These are phyloP conservation scores for Geoglossum cookeanum DNA, from an alignment of 2,329 filamentous ascomycete genomes.

Conservation along the genomic window DNA sequence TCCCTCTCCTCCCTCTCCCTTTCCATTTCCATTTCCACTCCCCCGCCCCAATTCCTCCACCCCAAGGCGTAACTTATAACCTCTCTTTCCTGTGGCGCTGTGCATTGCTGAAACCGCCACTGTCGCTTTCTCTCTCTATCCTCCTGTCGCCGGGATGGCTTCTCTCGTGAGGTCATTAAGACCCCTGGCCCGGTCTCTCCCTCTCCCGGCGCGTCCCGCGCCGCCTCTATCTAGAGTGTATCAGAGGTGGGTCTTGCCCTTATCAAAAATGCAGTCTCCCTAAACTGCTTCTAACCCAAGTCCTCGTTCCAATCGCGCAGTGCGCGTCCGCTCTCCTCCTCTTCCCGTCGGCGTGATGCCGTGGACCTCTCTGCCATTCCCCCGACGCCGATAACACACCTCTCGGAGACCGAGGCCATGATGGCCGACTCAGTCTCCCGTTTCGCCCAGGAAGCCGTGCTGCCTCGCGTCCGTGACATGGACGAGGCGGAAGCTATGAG, in stretches of 20 bases:
- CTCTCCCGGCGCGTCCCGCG: slow-evolving; percentile 5
- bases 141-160: slow-evolving; percentile 14
- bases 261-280: slow-evolving; percentile 4
- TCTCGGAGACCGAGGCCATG: slow-evolving; percentile 73
- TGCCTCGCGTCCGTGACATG: slow-evolving; percentile 89
- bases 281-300: neutral
- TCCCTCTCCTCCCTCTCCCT: neutral
- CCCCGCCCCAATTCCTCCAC: neutral
- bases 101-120: neutral
- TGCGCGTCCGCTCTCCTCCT: slow-evolving; percentile 1
- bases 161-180: slow-evolving; percentile 16
- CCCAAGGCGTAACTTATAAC: neutral
- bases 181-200: slow-evolving; percentile 16
- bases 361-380: slow-evolving; percentile 54
- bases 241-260: neutral
- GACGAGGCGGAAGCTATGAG: slow-evolving; percentile 95
- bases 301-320: neutral
- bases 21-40: neutral
- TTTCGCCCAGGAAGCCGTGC: slow-evolving; percentile 74
- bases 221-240: slow-evolving; percentile 8
- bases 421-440: slow-evolving; percentile 83
- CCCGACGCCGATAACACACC: slow-evolving; percentile 81
- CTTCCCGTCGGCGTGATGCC: neutral
- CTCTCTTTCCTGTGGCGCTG: neutral
- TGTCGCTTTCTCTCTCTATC: neutral